A percentile compares a stretch with the other conserved stretches of the same genome.
Evolutionary conservation across 768 basidiomycete genomes (phyloP).

Genomic region (Pleurotus tuber-regium): DNA sequence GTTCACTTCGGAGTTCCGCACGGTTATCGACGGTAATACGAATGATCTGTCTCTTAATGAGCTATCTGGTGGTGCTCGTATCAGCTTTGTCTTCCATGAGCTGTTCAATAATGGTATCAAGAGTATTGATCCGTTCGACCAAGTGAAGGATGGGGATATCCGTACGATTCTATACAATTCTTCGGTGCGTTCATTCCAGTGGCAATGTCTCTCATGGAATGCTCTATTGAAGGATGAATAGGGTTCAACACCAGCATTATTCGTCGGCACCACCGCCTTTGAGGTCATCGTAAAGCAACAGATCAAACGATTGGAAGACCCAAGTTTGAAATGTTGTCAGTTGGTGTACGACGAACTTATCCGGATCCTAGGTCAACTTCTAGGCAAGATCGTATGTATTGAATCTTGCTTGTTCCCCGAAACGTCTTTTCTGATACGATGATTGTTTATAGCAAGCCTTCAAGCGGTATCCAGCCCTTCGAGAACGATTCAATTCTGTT

Average conservation of each 20-base stretch:
- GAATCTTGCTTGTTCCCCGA: not conserved
- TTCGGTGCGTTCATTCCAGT: constrained; percentile 61
- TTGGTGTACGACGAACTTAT: constrained; percentile 97
- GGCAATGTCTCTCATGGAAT: not conserved
- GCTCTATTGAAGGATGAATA: constrained; percentile 24
- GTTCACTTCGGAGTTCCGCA: constrained; percentile 95
- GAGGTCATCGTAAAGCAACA: constrained; percentile 99
- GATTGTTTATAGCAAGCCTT: constrained; percentile 74
- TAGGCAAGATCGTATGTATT: constrained; percentile 78
- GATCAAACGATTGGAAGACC: constrained; percentile 95
- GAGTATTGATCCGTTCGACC: constrained; percentile 96
- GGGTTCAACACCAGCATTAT: constrained; percentile 95
- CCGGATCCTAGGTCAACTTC: constrained; percentile 87
- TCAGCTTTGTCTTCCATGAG: constrained; percentile 99
- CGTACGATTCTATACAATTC: constrained; percentile 96
- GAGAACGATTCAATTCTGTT: constrained; percentile 92
- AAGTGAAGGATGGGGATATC: constrained; percentile 98
- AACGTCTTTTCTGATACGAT: constrained; percentile 3
- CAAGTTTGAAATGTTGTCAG: constrained; percentile 89
- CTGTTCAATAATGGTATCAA: constrained; percentile 96
- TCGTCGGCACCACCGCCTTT: constrained; percentile 96
- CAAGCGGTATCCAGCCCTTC: constrained; percentile 93
- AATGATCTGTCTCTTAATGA: constrained; percentile 95
- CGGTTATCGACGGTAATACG: constrained; percentile 95
- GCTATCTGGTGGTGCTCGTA: constrained; percentile 96